Evolutionary conservation across 257 asterid species (phyloP).

Genomic region (Paraleonurus japonicus): DNA sequence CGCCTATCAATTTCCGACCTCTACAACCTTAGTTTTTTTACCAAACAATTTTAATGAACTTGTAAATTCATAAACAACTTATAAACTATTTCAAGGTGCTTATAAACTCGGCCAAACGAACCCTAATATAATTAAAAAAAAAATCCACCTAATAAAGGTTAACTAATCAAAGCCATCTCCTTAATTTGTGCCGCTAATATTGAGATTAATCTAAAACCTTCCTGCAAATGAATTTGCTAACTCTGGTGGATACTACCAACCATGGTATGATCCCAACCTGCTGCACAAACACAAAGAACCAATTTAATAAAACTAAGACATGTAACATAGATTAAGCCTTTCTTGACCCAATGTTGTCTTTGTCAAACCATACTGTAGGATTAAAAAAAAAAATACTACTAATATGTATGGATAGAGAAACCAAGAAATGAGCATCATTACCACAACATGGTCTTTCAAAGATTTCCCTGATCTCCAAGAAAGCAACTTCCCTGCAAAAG

Average conservation of each 20-base stretch:
- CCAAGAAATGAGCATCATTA: conserved; percentile 31
- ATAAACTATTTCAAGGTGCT: too few species aligned
- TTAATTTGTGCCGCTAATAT: background rate
- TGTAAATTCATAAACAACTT: too few species aligned
- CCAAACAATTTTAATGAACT: too few species aligned
- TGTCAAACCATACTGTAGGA: background rate
- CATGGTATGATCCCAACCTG: conserved; percentile 97
- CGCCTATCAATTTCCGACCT: too few species aligned
- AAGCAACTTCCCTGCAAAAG: conserved; percentile 63
- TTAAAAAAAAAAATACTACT: too few species aligned
- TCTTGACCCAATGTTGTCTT: background rate
- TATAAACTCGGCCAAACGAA: too few species aligned
- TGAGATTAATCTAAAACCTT: conserved; percentile 41
- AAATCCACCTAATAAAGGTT: background rate
- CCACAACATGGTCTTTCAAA: conserved; percentile 68
- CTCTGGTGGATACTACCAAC: conserved; percentile 75
- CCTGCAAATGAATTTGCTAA: conserved; percentile 70
- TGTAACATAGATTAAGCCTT: background rate
- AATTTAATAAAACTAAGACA: background rate
- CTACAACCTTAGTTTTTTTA: too few species aligned
- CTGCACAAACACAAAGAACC: conserved; percentile 16
- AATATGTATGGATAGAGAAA: too few species aligned
- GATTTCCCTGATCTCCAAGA: conserved; percentile 84
- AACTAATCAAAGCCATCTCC: conserved; percentile 7
- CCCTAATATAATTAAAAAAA: background rate